These are phyloP conservation scores for Brassica hybrid DNA, from an alignment of 441 rosid genomes.

Conservation along the genomic window DNA sequence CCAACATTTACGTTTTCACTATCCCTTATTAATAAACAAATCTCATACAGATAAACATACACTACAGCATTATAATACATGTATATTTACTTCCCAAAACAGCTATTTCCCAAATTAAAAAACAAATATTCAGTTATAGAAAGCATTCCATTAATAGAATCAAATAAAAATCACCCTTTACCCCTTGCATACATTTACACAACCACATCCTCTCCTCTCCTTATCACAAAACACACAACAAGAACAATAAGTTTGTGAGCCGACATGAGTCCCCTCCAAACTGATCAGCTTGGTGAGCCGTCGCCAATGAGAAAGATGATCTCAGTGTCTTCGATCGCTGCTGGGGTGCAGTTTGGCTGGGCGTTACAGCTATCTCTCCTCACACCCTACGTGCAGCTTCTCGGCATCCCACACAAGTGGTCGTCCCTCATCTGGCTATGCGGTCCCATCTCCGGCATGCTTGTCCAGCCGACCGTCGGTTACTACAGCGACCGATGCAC, in stretches of 20 bases:
- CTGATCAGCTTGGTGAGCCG: not conserved
- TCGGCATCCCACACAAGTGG: constrained; percentile 85
- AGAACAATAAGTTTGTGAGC: not conserved
- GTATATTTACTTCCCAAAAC: not conserved
- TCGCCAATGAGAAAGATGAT: constrained; percentile 54
- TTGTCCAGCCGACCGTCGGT: constrained; percentile 87
- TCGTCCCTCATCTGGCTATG: constrained; percentile 92
- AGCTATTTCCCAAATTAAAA: not conserved
- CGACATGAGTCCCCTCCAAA: constrained; percentile 7
- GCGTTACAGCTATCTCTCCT: constrained; percentile 80
- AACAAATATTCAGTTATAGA: not conserved
- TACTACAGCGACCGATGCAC: constrained; percentile 75
- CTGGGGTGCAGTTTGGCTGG: constrained; percentile 90
- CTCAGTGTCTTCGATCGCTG: constrained; percentile 68
- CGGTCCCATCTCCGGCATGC: constrained; percentile 46
- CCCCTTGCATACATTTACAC: not conserved
- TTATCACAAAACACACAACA: not conserved
- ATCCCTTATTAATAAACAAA: not conserved
- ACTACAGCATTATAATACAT: too few species aligned
- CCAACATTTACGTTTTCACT: not conserved
- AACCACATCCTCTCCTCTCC: not conserved
- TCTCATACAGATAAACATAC: not conserved
- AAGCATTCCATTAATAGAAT: not conserved
- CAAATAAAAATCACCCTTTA: not conserved
- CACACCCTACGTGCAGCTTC: constrained; percentile 80